Conservation (phyloP, 805 yeast genomes). For the Scheffersomyces spartinae region DNA sequence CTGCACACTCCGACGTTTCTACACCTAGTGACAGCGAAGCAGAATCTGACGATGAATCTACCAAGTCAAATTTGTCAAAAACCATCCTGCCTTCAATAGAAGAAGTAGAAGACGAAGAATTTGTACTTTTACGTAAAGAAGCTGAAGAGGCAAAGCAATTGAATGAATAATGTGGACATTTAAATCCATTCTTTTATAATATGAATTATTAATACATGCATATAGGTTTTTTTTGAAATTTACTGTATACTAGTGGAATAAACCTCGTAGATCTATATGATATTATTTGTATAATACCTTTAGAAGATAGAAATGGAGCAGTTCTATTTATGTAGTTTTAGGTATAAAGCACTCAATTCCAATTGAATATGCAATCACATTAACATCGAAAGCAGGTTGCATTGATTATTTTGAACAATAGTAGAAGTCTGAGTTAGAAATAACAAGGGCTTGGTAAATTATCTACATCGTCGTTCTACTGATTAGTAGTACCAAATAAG, state of each 20-base stretch:
- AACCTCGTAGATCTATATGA: background rate
- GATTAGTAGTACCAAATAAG: too few species aligned
- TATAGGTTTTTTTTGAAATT: too few species aligned
- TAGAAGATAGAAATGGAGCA: background rate
- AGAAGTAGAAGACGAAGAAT: conserved; percentile 22
- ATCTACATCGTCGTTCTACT: too few species aligned
- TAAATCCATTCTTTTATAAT: conserved; percentile 1
- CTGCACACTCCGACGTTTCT: conserved; percentile 1
- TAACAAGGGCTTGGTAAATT: too few species aligned
- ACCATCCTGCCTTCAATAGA: conserved; percentile 9
- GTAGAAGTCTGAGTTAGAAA: too few species aligned
- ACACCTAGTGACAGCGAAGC: conserved; percentile 2
- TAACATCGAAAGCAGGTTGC: too few species aligned
- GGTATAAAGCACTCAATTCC: too few species aligned
- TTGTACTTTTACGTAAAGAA: conserved; percentile 11
- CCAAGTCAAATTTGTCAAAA: background rate
- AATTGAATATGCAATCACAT: too few species aligned
- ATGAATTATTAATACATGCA: conserved; percentile 1
- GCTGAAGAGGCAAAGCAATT: conserved; percentile 4
- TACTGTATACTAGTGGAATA: too few species aligned
- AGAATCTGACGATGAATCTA: background rate
- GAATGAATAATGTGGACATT: background rate
- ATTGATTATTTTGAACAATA: too few species aligned
- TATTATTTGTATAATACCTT: background rate
- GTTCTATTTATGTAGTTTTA: too few species aligned